Percentiles rank a stretch among this genome's conserved stretches.
Evolutionary conservation across 345 rosid genomes (phyloP).

Genomic region (Noccaea caerulescens): DNA sequence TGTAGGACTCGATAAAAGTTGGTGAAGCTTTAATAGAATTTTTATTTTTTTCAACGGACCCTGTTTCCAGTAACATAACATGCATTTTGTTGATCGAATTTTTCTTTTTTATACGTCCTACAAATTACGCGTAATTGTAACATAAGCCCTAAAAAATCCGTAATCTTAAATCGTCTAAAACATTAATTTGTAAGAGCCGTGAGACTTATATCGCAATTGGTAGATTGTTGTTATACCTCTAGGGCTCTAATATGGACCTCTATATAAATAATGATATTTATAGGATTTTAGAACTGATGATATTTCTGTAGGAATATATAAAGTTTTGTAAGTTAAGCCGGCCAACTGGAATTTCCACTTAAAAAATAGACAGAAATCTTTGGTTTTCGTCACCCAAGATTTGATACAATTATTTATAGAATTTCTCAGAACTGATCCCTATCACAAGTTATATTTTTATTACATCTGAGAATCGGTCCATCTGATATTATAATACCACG

Average conservation of each 20-base stretch:
- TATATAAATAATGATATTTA: not conserved
- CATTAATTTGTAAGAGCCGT: not conserved
- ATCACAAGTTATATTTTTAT: conserved; percentile 31
- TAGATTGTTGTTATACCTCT: not conserved
- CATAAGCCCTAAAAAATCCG: not conserved
- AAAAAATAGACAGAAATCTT: conserved; percentile 23
- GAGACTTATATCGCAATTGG: not conserved
- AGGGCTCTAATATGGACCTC: not conserved
- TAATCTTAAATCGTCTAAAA: conserved; percentile 2
- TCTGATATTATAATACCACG: conserved; percentile 16
- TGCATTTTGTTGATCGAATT: no score
- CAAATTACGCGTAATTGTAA: no score
- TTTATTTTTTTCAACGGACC: no score
- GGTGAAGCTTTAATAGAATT: no score
- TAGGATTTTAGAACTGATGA: not conserved
- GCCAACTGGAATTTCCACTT: conserved; percentile 37
- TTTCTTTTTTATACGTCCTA: not conserved
- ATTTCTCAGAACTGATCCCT: conserved; percentile 27
- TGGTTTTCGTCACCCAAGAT: conserved; percentile 41
- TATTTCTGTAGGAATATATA: not conserved
- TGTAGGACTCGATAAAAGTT: no score
- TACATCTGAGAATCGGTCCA: conserved; percentile 33
- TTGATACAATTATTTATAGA: conserved; percentile 26
- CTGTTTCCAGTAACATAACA: no score
- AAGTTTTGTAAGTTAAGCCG: conserved; percentile 7